These are phyloP conservation scores for Leucocoprinus sp. DNA, from an alignment of 768 basidiomycete genomes.

Conservation along the genomic window DNA sequence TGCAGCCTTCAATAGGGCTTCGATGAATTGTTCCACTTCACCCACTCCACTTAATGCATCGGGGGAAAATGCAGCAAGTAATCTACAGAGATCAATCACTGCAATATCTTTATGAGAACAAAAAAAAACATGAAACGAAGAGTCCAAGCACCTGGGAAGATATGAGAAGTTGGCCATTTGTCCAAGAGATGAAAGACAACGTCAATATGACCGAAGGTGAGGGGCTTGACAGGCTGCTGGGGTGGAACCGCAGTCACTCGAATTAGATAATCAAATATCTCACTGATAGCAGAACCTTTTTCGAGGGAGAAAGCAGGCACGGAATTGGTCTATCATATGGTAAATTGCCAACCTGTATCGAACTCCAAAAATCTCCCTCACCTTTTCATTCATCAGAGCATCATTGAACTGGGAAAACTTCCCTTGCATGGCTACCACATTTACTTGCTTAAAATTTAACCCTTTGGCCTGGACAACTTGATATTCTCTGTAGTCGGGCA, in stretches of 20 bases:
- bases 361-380: constrained; percentile 26
- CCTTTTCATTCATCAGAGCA: constrained; percentile 57
- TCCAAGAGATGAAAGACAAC: constrained; percentile 55
- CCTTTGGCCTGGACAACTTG: constrained; percentile 39
- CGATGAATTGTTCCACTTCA: constrained; percentile 45
- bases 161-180: constrained; percentile 65
- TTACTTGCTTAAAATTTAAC: constrained; percentile 80
- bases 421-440: constrained; percentile 66
- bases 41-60: constrained; percentile 37
- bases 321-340: constrained; percentile 48
- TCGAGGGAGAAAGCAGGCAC: constrained; percentile 63
- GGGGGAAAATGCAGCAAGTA: constrained; percentile 60
- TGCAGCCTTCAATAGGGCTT: constrained; percentile 56
- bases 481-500: background rate
- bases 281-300: constrained; percentile 50
- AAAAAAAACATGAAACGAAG: background rate
- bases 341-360: background rate
- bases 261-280: constrained; percentile 53
- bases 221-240: constrained; percentile 22
- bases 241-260: constrained; percentile 34
- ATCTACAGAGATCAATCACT: constrained; percentile 84
- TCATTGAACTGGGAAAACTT: constrained; percentile 76
- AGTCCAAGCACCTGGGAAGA: constrained; percentile 54
- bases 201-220: constrained; percentile 47
- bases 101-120: constrained; percentile 1